Percentiles rank a stretch among this genome's conserved stretches.
These are phyloP conservation scores for Letharia lupina DNA, from an alignment of 495 filamentous ascomycete genomes.

Conservation along the genomic window DNA sequence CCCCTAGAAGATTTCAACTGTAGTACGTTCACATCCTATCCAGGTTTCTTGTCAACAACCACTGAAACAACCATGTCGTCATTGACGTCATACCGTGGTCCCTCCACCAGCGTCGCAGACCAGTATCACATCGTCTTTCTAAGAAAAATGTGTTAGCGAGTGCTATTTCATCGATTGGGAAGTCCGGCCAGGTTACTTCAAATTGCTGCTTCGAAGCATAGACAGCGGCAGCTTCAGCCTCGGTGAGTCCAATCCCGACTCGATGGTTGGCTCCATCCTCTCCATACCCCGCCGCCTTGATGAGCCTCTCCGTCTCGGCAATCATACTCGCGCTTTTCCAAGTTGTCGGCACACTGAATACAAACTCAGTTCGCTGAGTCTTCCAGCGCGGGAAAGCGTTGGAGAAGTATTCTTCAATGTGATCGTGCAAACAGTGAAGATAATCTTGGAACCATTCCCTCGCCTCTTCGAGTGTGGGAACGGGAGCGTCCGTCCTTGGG, in stretches of 20 bases:
- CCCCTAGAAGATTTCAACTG: conserved; percentile 28
- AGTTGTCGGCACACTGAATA: conserved; percentile 61
- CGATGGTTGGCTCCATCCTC: conserved; percentile 36
- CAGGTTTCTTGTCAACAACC: background rate
- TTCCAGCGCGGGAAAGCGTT: conserved; percentile 39
- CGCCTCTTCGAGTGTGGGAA: conserved; percentile 38
- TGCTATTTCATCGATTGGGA: conserved; percentile 15
- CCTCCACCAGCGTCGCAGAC: conserved; percentile 51
- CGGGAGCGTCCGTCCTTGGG: conserved; percentile 29
- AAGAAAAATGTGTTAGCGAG: background rate
- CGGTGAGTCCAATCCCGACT: conserved; percentile 54
- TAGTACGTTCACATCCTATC: conserved; percentile 36
- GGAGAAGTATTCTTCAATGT: conserved; percentile 43
- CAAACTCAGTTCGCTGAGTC: conserved; percentile 47
- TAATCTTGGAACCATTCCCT: conserved; percentile 49
- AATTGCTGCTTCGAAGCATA: conserved; percentile 38
- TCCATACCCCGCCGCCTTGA: conserved; percentile 45
- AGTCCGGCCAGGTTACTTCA: conserved; percentile 3
- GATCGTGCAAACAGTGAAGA: conserved; percentile 45
- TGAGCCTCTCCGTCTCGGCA: conserved; percentile 44
- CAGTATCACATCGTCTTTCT: conserved; percentile 40
- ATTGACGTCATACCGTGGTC: conserved; percentile 35
- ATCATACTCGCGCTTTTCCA: conserved; percentile 53
- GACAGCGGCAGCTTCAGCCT: conserved; percentile 61
- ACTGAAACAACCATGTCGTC: background rate